phyloP scores from a whole-genome alignment of 441 rosid genomes.

The Gossypium trilobum region DNA sequence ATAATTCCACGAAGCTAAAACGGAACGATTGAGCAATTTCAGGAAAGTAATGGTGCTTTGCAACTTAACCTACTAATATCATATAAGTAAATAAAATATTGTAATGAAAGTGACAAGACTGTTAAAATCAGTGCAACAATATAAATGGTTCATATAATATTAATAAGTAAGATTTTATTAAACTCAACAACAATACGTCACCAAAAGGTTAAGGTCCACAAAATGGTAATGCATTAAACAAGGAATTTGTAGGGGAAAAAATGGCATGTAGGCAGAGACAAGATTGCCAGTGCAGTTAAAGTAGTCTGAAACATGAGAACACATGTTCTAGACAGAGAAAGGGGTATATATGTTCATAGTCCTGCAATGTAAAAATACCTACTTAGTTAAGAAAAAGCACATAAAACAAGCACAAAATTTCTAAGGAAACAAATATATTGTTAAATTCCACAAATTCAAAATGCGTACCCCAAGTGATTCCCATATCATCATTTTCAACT shows the following conservation, averaged over 20 bases:
- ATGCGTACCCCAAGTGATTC: constrained; percentile 91
- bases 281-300: background rate
- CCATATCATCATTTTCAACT: constrained; percentile 98
- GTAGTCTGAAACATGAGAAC: background rate
- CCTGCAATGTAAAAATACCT: background rate
- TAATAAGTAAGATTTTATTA: background rate
- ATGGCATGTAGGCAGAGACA: background rate
- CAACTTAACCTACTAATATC: background rate
- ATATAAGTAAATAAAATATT: background rate
- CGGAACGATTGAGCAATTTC: background rate
- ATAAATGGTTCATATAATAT: background rate
- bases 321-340: background rate
- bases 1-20: background rate
- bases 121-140: background rate
- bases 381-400: background rate
- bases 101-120: background rate
- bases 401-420: background rate
- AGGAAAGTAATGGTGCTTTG: background rate
- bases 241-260: background rate
- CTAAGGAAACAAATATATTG: background rate
- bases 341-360: background rate
- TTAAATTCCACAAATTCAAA: constrained; percentile 4
- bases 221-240: background rate
- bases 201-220: background rate
- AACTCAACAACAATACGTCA: background rate